phyloP scores from a whole-genome alignment of 306 rosid genomes.

The Prunus padus region DNA sequence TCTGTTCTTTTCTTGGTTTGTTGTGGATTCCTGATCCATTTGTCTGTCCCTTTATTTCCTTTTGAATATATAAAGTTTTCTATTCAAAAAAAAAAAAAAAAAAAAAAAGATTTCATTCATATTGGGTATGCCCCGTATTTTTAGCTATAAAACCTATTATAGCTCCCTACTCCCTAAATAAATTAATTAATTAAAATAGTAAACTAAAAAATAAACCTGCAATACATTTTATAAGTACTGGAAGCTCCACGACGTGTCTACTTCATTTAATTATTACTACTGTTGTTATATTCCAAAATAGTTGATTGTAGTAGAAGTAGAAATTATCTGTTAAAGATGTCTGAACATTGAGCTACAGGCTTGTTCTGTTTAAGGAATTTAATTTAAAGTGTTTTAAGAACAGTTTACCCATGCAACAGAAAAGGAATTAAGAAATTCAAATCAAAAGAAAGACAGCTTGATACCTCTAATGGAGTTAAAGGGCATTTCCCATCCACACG shows the following conservation, averaged over 20 bases:
- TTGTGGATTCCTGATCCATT: no score
- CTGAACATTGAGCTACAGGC: neutral
- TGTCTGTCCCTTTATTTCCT: no score
- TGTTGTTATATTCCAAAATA: neutral
- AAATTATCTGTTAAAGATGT: neutral
- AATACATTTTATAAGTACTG: no score
- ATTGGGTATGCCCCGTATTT: no score
- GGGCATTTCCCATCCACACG: constrained; percentile 96
- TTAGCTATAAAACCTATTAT: no score
- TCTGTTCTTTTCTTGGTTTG: no score
- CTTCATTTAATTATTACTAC: neutral
- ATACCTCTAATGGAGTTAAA: constrained; percentile 93
- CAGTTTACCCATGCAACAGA: neutral
- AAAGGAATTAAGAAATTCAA: neutral
- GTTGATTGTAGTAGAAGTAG: neutral
- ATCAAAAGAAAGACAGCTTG: neutral
- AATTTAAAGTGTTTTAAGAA: neutral
- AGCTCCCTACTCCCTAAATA: no score
- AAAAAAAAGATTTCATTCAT: neutral
- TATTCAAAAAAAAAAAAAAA: no score
- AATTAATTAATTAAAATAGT: no score
- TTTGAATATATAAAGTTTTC: no score
- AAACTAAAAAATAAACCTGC: no score
- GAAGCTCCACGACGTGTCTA: no score
- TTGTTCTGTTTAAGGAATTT: neutral